Evolutionary conservation across 129 eudicot genomes (phyloP), one percentile per base, ranked within the genome.

Genomic region (Flaveria trinervia): DNA sequence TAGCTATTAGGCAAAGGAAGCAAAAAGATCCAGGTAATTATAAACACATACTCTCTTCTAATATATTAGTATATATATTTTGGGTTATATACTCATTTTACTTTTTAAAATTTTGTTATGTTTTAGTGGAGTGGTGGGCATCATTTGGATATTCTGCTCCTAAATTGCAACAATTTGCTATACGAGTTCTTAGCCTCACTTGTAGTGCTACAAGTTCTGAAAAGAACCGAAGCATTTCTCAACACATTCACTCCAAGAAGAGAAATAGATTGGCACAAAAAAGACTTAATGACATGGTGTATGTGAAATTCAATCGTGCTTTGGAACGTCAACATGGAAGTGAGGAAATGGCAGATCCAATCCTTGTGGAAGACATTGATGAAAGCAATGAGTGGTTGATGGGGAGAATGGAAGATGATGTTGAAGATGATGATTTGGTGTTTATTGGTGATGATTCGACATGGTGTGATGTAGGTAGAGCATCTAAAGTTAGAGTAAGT

Each of bases 1-100:
- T 7, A 13, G 75, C 75, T 25, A 26, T 70, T 70, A 70, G 75
- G 62, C 75, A 70, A 20, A 44, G 73, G 17, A 68, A 44, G 45
- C 45, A 26, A 64, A 64, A 60, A 25, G 28, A 39, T 60, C 66
- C 66, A 0, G 66, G 66, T 60, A 25, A 23, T 60, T 60, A 60
- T 36, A 23, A 11, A 60, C 39, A 59, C 15, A 60, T 7, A 11
- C 4, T 18, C 4, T 23, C 13, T 23, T 25, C 66, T 23, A 28
- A 30, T 30, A 62, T 28, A 5, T 64, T 12, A 25, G 8, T 15
- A 15, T 60, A 60, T 23, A 7, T 15, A 1, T 15, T 64, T 28
- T 30, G 45, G 9, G 1, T 26, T 62, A 25, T 62, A 26, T 28
- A 13, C 3, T 64, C 3, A 14, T 64, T 64, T 4, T 28, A 64